phyloP scores from a whole-genome alignment of 371 early-diverging fungal genomes.

The Rhizopus sp. region DNA sequence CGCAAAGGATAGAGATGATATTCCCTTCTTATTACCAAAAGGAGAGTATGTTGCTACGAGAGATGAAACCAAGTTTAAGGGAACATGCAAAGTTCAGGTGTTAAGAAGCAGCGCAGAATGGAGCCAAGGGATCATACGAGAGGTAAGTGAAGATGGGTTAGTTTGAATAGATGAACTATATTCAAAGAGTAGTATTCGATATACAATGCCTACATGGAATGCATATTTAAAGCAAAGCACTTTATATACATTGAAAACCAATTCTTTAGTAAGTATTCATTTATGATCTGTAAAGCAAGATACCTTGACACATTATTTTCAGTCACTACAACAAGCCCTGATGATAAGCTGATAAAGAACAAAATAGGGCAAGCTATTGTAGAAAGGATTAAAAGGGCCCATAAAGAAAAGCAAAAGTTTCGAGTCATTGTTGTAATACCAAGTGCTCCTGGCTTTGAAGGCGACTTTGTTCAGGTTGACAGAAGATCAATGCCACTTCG shows the following conservation, averaged over 20 bases:
- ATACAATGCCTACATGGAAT: conserved; percentile 78
- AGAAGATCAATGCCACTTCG: conserved; percentile 41
- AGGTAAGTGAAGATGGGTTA: conserved; percentile 28
- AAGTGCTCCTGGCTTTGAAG: conserved; percentile 87
- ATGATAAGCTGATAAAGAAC: conserved; percentile 45
- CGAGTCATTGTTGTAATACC: conserved; percentile 88
- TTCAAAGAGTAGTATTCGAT: conserved; percentile 65
- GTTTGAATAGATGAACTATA: background rate
- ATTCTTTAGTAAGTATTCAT: conserved; percentile 75
- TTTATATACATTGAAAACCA: conserved; percentile 97
- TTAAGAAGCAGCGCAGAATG: conserved; percentile 70
- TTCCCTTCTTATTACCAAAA: conserved; percentile 78
- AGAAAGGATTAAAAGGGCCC: conserved; percentile 78
- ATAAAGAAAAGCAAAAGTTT: conserved; percentile 67
- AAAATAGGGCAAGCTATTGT: conserved; percentile 68
- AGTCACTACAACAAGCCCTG: conserved; percentile 47
- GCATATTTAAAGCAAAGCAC: conserved; percentile 78
- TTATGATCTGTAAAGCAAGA: background rate
- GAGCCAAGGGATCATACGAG: conserved; percentile 64
- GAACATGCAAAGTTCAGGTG: conserved; percentile 71
- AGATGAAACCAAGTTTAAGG: conserved; percentile 65
- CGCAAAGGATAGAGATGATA: conserved; percentile 51
- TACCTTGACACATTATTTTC: background rate
- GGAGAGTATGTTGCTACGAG: conserved; percentile 72
- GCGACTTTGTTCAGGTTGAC: conserved; percentile 67